A percentile compares a stretch with the other conserved stretches of the same genome.
Evolutionary conservation across 2,329 filamentous ascomycete species (phyloP).

Genomic region (Stagonosporopsis vannaccii): DNA sequence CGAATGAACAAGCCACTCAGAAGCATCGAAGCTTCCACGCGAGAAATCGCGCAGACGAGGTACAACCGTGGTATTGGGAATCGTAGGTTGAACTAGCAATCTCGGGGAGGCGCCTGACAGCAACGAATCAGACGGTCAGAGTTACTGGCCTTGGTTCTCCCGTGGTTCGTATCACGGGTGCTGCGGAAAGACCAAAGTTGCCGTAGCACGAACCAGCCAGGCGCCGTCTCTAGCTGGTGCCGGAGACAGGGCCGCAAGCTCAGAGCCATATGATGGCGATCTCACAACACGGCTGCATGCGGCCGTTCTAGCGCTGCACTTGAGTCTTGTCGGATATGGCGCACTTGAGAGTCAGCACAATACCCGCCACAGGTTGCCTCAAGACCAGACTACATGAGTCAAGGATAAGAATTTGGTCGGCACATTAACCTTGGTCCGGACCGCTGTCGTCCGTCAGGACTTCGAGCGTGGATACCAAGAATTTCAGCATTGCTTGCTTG

Average conservation of each 20-base stretch:
- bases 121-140: conserved; percentile 2
- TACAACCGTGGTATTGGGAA: conserved; percentile 16
- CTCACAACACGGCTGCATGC: conserved; percentile 3
- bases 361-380: neutral
- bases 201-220: conserved; percentile 9
- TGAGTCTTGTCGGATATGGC: conserved; percentile 2
- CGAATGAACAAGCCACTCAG: conserved; percentile 4
- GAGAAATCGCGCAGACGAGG: conserved; percentile 3
- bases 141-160: neutral
- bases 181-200: conserved; percentile 12
- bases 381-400: neutral
- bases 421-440: neutral
- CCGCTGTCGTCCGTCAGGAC: neutral
- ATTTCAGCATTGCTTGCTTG: neutral
- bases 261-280: no score
- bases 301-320: neutral
- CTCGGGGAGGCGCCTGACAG: conserved; percentile 1
- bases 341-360: neutral
- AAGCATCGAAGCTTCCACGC: conserved; percentile 7
- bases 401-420: neutral
- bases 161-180: conserved; percentile 10
- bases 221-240: conserved; percentile 8
- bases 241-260: conserved; percentile 8
- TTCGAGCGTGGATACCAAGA: neutral
- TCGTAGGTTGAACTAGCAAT: neutral